Conservation (phyloP, 306 rosid genomes). For the Leucaena leucocephala region DNA sequence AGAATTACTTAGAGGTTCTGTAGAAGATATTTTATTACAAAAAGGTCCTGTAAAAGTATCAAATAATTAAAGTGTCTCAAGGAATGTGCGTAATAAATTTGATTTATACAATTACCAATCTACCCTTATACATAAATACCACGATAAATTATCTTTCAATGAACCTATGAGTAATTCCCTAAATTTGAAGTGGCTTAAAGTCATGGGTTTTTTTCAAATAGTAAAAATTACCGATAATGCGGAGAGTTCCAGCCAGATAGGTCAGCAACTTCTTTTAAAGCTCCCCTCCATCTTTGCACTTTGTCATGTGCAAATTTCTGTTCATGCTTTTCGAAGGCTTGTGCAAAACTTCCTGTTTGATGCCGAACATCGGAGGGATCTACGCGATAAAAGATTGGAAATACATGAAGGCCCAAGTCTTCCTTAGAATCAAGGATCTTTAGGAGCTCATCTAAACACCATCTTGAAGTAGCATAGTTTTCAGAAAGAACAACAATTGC, state of each 20-base stretch:
- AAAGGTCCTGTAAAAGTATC: too few relatives aligned
- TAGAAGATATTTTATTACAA: too few relatives aligned
- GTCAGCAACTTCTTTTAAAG: background rate
- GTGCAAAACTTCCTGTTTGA: constrained; percentile 4
- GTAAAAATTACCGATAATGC: background rate
- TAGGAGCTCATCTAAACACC: constrained; percentile 28
- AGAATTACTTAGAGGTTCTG: too few relatives aligned
- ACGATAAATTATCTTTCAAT: too few relatives aligned
- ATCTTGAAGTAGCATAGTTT: constrained; percentile 34
- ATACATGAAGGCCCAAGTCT: background rate
- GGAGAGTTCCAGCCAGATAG: background rate
- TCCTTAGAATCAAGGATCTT: background rate
- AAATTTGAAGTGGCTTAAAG: background rate
- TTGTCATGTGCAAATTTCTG: background rate
- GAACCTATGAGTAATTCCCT: too few relatives aligned
- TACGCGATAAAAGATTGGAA: constrained; percentile 27
- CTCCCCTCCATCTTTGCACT: background rate
- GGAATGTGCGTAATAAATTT: too few relatives aligned
- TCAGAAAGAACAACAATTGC: constrained; percentile 31
- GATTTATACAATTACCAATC: too few relatives aligned
- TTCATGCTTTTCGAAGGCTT: constrained; percentile 31
- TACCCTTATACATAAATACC: too few relatives aligned
- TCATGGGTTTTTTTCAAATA: background rate
- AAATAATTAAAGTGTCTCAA: too few relatives aligned
- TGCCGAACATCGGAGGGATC: constrained; percentile 31